A percentile compares a stretch with the other conserved stretches of the same genome.
These are phyloP conservation scores for Aureobasidium vineae DNA, from an alignment of 2,329 filamentous ascomycete species.

Conservation along the genomic window DNA sequence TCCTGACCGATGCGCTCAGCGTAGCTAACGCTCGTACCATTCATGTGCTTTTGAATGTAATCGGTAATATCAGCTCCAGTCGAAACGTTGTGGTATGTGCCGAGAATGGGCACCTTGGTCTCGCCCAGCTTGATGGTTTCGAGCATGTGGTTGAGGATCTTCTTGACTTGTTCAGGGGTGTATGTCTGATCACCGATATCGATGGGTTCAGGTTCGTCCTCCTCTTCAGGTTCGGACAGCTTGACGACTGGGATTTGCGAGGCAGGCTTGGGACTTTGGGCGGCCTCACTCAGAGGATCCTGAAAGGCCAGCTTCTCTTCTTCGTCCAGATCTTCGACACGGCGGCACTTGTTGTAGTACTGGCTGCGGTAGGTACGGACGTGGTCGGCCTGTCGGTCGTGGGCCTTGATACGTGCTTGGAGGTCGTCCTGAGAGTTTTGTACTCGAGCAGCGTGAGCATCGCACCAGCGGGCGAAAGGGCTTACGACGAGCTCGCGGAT, in stretches of 20 bases:
- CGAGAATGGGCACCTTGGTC: slow-evolving; percentile 91
- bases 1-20: slow-evolving; percentile 95
- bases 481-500: slow-evolving; percentile 94
- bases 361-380: slow-evolving; percentile 92
- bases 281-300: slow-evolving; percentile 61
- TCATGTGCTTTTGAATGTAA: slow-evolving; percentile 87
- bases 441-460: slow-evolving; percentile 85
- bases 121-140: slow-evolving; percentile 83
- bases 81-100: slow-evolving; percentile 91
- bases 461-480: slow-evolving; percentile 94
- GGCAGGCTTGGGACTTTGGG: slow-evolving; percentile 50
- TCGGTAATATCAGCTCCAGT: slow-evolving; percentile 91
- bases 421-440: slow-evolving; percentile 95
- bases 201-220: slow-evolving; percentile 73
- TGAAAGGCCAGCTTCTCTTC: slow-evolving; percentile 99
- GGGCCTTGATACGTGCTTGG: slow-evolving; percentile 83
- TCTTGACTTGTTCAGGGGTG: slow-evolving; percentile 81
- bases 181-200: slow-evolving; percentile 92
- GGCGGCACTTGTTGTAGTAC: slow-evolving; percentile 98
- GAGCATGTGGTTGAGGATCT: slow-evolving; percentile 81
- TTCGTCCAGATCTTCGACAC: slow-evolving; percentile 95
- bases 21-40: slow-evolving; percentile 78
- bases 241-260: slow-evolving; percentile 73
- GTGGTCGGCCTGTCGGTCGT: slow-evolving; percentile 84
- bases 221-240: slow-evolving; percentile 63